Conservation (phyloP, 2,329 filamentous ascomycete species). For the Teratosphaeria gauchensis region DNA sequence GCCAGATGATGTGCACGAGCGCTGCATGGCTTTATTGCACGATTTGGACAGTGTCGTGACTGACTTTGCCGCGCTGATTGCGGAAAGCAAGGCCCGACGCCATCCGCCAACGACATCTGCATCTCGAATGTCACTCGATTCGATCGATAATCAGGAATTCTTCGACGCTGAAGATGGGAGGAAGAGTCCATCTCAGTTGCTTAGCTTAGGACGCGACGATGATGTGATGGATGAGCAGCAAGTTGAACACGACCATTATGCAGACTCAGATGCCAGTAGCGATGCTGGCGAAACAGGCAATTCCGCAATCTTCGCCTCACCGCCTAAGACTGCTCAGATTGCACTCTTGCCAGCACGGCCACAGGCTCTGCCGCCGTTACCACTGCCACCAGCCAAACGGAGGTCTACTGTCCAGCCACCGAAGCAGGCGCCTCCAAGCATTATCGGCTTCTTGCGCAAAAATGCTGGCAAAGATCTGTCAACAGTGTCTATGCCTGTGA, state of each 20-base stretch:
- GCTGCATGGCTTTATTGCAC: slow-evolving; percentile 71
- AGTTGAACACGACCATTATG: slow-evolving; percentile 43
- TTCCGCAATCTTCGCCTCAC: slow-evolving; percentile 6
- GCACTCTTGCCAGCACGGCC: slow-evolving; percentile 64
- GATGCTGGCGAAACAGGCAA: slow-evolving; percentile 40
- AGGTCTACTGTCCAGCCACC: slow-evolving; percentile 63
- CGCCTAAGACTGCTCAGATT: slow-evolving; percentile 12
- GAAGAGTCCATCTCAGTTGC: slow-evolving; percentile 48
- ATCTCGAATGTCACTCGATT: slow-evolving; percentile 66
- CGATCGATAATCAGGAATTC: slow-evolving; percentile 75
- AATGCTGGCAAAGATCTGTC: slow-evolving; percentile 97
- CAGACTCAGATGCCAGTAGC: slow-evolving; percentile 55
- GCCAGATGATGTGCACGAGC: slow-evolving; percentile 59
- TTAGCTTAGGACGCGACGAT: slow-evolving; percentile 67
- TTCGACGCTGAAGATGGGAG: slow-evolving; percentile 77
- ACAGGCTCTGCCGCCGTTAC: slow-evolving; percentile 67
- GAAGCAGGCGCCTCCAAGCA: slow-evolving; percentile 71
- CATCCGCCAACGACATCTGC: slow-evolving; percentile 37
- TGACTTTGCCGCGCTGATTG: slow-evolving; percentile 70
- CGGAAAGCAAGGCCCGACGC: slow-evolving; percentile 70
- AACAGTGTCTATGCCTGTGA: slow-evolving; percentile 95
- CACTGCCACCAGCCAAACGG: slow-evolving; percentile 56
- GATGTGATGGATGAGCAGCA: slow-evolving; percentile 38
- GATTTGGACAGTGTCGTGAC: slow-evolving; percentile 76
- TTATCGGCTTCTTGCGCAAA: slow-evolving; percentile 90